phyloP scores from a whole-genome alignment of 1,284 basidiomycete genomes.

The Tylopilus orsonianus region DNA sequence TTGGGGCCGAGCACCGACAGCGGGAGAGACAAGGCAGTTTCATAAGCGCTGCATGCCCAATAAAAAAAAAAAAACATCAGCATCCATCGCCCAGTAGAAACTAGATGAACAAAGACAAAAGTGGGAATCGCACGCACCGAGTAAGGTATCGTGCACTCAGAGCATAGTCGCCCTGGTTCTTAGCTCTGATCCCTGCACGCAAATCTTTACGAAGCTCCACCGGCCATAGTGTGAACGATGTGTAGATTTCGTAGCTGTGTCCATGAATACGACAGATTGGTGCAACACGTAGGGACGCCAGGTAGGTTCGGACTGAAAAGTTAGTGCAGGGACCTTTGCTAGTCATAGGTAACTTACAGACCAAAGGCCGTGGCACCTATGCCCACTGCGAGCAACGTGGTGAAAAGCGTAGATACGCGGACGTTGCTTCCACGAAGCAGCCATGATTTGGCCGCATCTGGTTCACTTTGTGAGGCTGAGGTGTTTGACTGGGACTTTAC shows the following conservation, averaged over 20 bases:
- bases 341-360: constrained; percentile 42
- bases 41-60: constrained; percentile 54
- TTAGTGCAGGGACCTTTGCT: constrained; percentile 7
- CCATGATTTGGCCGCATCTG: constrained; percentile 9
- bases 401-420: constrained; percentile 46
- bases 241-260: constrained; percentile 61
- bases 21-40: constrained; percentile 52
- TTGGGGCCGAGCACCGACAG: constrained; percentile 47
- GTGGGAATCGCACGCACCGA: constrained; percentile 43
- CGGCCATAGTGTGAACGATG: constrained; percentile 59
- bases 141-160: constrained; percentile 53
- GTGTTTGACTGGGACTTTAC: constrained; percentile 11
- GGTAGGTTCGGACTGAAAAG: neutral
- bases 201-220: constrained; percentile 60
- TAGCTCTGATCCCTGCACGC: constrained; percentile 63
- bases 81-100: neutral
- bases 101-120: constrained; percentile 1
- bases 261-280: neutral
- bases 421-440: constrained; percentile 17
- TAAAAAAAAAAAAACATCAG: neutral
- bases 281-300: neutral
- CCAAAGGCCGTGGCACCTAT: constrained; percentile 52
- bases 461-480: constrained; percentile 3
- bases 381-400: constrained; percentile 48
- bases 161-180: constrained; percentile 57